phyloP scores from a whole-genome alignment of 768 basidiomycete genomes.

The Amanita fuliginea region DNA sequence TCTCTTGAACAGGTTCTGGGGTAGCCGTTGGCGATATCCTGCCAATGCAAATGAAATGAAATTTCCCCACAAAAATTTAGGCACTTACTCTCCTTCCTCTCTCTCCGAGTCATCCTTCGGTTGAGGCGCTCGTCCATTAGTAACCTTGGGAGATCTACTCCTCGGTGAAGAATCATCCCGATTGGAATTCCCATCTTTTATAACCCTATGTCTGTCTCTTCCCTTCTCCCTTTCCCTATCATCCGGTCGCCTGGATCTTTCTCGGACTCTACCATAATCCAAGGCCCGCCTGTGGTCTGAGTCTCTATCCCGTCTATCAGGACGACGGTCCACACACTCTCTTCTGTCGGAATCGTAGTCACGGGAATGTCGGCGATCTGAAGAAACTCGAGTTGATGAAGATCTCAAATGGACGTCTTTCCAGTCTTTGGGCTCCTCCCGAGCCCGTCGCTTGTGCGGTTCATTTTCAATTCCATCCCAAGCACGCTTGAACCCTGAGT shows the following conservation, averaged over 20 bases:
- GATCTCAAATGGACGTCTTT: slow-evolving; percentile 53
- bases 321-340: slow-evolving; percentile 20
- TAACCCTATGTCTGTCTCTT: slow-evolving; percentile 13
- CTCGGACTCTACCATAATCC: slow-evolving; percentile 11
- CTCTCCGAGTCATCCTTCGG: slow-evolving; percentile 41
- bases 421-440: slow-evolving; percentile 54
- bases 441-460: slow-evolving; percentile 44
- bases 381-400: slow-evolving; percentile 16
- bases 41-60: slow-evolving; percentile 7
- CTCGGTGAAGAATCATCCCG: slow-evolving; percentile 17
- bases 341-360: slow-evolving; percentile 13
- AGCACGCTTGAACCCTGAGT: slow-evolving; percentile 77
- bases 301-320: slow-evolving; percentile 25
- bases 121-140: slow-evolving; percentile 12
- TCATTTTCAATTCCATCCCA: slow-evolving; percentile 48
- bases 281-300: slow-evolving; percentile 15
- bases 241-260: slow-evolving; percentile 10
- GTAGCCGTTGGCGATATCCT: slow-evolving; percentile 51
- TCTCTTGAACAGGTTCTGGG: slow-evolving; percentile 13
- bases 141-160: slow-evolving; percentile 15
- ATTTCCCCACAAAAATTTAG: neutral
- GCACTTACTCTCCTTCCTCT: slow-evolving; percentile 92
- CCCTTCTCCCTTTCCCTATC: slow-evolving; percentile 15
- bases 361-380: slow-evolving; percentile 22
- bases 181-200: slow-evolving; percentile 17